Base-by-base conservation (phyloP, 306 rosid genomes). In the Corylus avellana region DNA sequence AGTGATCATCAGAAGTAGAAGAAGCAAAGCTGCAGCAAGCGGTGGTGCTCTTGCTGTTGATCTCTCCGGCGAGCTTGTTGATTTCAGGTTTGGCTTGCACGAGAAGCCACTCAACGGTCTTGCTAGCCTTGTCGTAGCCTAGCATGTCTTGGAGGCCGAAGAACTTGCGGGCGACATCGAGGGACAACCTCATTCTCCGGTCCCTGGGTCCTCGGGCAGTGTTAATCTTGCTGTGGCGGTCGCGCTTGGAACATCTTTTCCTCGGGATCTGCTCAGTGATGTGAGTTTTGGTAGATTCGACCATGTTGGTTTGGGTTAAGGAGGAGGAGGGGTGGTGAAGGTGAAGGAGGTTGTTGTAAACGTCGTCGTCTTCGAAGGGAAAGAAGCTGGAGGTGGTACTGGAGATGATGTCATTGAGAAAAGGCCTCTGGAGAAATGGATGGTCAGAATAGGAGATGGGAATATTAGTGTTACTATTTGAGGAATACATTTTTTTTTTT, bases 201-300 rank as follows among this genome's bases (percentile, higher is more conserved):
- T 95, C 98, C 56, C 99, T 83, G 3, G 85, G 87, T 25, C 99
- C 97, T 44, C 78, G 73, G 0, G 93, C 90, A 0, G 96, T 93
- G 57, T 78, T 89, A 53, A 95, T 93, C 87, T 95, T 95, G 80
- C 98, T 93, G 89, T 95, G 99, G 3, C 99, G 88, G 47, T 95
- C 99, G 25, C 89, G 87, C 88, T 90, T 93, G 80, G 82, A 67
- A 55, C 85, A 27, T 61, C 91, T 84, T 81, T 81, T 90, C 12
- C 89, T 87, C 2, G 90, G 89, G 74, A 77, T 42, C 81, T 78
- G 84, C 37, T 73, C 72, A 39, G 67, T 70, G 7, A 42, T 25
- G 66, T 71, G 72, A 61, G 35, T 53, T 32, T 78, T 69, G 75
- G 29, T 77, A 51, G 76, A 72, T 39, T 68, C 77, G 42, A 48